phyloP scores from a whole-genome alignment of 2,329 filamentous ascomycete species.

The Setomelanomma holmii region DNA sequence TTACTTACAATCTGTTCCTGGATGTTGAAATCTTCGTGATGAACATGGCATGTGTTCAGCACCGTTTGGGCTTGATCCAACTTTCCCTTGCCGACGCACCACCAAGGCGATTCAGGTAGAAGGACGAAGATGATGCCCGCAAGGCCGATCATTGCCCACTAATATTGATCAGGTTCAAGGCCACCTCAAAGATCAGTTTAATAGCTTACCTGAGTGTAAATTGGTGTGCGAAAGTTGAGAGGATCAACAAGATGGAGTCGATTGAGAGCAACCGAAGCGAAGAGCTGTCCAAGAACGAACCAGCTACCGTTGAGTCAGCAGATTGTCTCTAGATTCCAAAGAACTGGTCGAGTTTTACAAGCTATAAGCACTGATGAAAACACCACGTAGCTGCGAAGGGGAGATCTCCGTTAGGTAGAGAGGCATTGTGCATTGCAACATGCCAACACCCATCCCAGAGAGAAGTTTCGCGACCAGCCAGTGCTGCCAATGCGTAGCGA shows the following conservation, averaged over 20 bases:
- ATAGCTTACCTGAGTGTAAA: not conserved
- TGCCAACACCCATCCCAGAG: constrained; percentile 1
- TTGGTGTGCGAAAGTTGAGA: not conserved
- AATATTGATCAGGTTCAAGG: not conserved
- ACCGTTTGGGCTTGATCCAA: not conserved
- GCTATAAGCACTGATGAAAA: not conserved
- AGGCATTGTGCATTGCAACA: not conserved
- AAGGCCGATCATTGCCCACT: not conserved
- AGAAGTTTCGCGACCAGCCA: constrained; percentile 4
- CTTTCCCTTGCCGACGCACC: not conserved
- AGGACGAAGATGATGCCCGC: not conserved
- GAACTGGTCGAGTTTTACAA: too few relatives aligned
- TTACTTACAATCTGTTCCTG: not conserved
- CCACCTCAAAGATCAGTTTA: not conserved
- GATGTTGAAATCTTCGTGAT: not conserved
- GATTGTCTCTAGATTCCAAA: too few relatives aligned
- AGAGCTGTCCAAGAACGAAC: not conserved
- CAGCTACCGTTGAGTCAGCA: too few relatives aligned
- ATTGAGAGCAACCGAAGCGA: not conserved
- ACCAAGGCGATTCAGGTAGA: not conserved
- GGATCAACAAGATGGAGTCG: not conserved
- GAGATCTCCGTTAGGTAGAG: not conserved
- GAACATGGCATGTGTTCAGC: not conserved
- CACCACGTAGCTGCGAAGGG: not conserved
- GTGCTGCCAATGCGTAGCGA: not conserved